Base-by-base conservation (phyloP, 805 yeast genomes). In the Pichia manshurica region DNA sequence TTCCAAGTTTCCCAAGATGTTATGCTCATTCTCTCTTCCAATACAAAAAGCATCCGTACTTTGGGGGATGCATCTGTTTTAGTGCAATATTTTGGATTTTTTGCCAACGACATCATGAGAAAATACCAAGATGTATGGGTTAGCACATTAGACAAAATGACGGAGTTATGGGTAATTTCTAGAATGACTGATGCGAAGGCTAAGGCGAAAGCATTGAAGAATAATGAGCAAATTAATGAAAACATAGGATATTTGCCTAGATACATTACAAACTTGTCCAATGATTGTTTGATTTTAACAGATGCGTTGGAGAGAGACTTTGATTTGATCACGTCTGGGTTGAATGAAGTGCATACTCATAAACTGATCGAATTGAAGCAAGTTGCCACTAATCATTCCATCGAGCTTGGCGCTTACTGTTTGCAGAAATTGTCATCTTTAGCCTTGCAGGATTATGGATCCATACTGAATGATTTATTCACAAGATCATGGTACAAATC, bases 1-100 rank as follows among this genome's bases (percentile, higher is more conserved):
- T 51, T 61, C 32, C 65, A 61, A 45, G 56, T 57, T 34, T 64
- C 66, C 1, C 62, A 55, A 42, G 49, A 46, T 21, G 47, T 63
- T 12, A 54, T 59, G 34, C 56, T 54, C 21, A 59, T 60, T 13
- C 52, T 62, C 39, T 48, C 53, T 17, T 60, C 64, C n/a, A 60
- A 59, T 41, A 41, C 62, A 13, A 54, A 71, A 55, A 53, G 63
- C n/a, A 65, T 71, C 12, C 62, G 73, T 47, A 74, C 74, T 33
- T 56, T 65, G n/a, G 61, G 62, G 8, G 65, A 60, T 50, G 56
- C 62, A 22, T 58, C 59, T 32, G 64, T 59, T 1, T 44, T 62
- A 33, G 39, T 59, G 19, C 56, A 57, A 41, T 63, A 58, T 45
- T 44, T 62, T 35, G 35, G 47, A 19, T 60, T 52, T 44, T 57